Conservation (phyloP, 345 rosid species). For the Reutealis trisperma region DNA sequence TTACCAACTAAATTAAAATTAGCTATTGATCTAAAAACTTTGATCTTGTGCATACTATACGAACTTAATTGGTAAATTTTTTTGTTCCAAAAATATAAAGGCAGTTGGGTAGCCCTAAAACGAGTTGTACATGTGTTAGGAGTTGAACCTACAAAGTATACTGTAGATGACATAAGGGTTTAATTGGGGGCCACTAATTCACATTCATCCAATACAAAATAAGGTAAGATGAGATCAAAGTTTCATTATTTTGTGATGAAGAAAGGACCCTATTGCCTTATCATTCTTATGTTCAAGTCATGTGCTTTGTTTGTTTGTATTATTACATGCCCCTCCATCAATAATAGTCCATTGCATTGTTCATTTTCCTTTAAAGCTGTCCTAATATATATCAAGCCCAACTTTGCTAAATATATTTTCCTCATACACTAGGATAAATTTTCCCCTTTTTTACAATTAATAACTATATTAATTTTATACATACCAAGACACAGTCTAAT, state of each 20-base stretch:
- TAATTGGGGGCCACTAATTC: slow-evolving; percentile 7
- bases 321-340: too few species aligned
- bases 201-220: too few species aligned
- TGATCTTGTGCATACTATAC: background rate
- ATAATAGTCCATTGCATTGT: background rate
- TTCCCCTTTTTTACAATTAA: too few species aligned
- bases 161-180: slow-evolving; percentile 12
- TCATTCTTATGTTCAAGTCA: slow-evolving; percentile 9
- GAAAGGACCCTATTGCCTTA: background rate
- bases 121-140: background rate
- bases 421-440: too few species aligned
- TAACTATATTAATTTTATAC: too few species aligned
- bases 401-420: too few species aligned
- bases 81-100: background rate
- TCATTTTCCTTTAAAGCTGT: background rate
- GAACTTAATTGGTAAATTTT: background rate
- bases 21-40: too few species aligned
- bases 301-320: slow-evolving; percentile 12
- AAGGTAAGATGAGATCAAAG: background rate
- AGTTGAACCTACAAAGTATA: slow-evolving; percentile 12
- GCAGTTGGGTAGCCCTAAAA: background rate
- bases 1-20: too few species aligned
- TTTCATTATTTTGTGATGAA: background rate
- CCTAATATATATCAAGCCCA: slow-evolving; percentile 16
- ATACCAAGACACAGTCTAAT: too few species aligned